Base-by-base conservation (phyloP, 2,329 filamentous ascomycete species). In the Colletotrichum melonis region DNA sequence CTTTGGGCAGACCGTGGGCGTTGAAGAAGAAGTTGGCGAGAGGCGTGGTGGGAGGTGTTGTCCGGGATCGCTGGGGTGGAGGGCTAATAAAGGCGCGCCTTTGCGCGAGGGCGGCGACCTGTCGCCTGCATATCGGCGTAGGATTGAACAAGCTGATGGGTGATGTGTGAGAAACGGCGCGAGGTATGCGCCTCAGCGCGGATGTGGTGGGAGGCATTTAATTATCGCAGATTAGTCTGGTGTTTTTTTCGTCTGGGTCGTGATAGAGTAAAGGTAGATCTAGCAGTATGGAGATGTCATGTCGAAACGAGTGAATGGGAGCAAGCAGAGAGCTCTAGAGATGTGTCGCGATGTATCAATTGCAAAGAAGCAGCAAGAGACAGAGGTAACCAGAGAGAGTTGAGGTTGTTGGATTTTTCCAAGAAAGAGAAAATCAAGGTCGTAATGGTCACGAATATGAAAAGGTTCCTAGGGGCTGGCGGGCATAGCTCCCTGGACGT, bases 11-110 rank as follows among this genome's bases (percentile, higher is more conserved):
- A 24, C 52, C 38, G 12, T 67, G 68, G 2, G 67, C 67, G 28
- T 63, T 60, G 60, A 76, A 73, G 74, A 75, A 76, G 63, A 64
- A 54, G 63, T 74, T 63, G 52, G 74, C 54, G 14, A 76, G 54
- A 58, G 70, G 57, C 24, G 24, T 69, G 55, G 38, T 63, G 6
- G 58, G 16, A n/a, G 58, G 38, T 19, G 38, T 72, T 64, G n/a
- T 52, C 35, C 63, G 62, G 52, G 72, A 68, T 72, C 67, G 67
- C 57, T 59, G 63, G 16, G 69, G 63, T 5, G 72, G 38, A 14
- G 72, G 38, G 38, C 63, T 74, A 30, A 35, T 8, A n/a, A 74
- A 75, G 32, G 73, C 59, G 14, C 74, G 72, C 24, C 54, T 69
- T 58, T 74, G 74, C 62, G 73, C 67, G 38, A 35, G n/a, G 14